Conservation (phyloP, 345 rosid genomes). For the Triadica sebifera region DNA sequence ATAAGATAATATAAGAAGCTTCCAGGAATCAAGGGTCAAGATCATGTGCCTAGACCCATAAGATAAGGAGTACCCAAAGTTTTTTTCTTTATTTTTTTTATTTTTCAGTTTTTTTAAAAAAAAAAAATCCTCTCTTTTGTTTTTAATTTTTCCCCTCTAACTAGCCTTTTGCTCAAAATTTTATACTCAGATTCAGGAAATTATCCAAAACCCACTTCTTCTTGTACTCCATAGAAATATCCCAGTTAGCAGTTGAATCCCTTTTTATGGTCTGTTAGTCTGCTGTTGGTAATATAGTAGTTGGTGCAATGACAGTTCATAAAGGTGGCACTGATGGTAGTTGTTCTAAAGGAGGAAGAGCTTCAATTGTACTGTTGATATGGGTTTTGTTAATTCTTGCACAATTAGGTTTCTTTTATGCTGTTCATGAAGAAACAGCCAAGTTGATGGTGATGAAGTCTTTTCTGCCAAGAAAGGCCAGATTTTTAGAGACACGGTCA, state of each 20-base stretch:
- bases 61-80: constrained; percentile 27
- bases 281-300: neutral
- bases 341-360: constrained; percentile 16
- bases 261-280: neutral
- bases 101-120: no score
- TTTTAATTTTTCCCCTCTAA: constrained; percentile 6
- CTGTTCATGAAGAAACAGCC: constrained; percentile 34
- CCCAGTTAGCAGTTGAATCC: neutral
- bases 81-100: neutral
- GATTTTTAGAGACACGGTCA: constrained; percentile 24
- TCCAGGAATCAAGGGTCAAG: constrained; percentile 93
- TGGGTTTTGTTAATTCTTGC: constrained; percentile 47
- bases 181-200: neutral
- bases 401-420: constrained; percentile 36
- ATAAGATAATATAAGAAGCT: constrained; percentile 65
- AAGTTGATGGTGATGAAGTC: constrained; percentile 8
- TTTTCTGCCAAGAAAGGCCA: constrained; percentile 43
- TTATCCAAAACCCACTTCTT: neutral
- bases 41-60: constrained; percentile 57
- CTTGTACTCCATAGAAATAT: no score
- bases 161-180: neutral
- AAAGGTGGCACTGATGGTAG: constrained; percentile 20
- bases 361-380: constrained; percentile 37
- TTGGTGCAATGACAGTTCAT: constrained; percentile 34
- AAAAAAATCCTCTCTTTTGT: neutral